phyloP scores from a whole-genome alignment of 352 stramenopile genomes.

The Phytophthora fragariaefolia region DNA sequence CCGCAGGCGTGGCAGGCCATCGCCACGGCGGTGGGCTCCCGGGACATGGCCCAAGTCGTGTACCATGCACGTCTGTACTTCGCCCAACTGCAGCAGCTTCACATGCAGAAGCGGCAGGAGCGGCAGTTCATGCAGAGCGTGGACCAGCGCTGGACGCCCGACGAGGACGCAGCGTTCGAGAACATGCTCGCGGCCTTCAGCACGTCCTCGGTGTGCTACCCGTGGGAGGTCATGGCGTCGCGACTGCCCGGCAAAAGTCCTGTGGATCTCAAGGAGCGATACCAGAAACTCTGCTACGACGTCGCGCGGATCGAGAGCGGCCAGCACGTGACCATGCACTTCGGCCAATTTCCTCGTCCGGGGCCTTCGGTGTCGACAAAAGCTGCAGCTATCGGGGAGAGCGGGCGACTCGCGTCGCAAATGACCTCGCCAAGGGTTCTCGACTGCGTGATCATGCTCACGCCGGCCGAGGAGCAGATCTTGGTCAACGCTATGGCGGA shows the following conservation, averaged over 20 bases:
- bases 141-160: conserved; percentile 63
- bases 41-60: conserved; percentile 49
- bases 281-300: conserved; percentile 81
- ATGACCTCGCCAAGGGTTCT: conserved; percentile 35
- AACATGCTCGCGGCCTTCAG: conserved; percentile 59
- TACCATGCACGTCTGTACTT: conserved; percentile 64
- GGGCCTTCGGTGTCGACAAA: conserved; percentile 19
- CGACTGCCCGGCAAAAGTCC: conserved; percentile 58
- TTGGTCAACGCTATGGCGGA: conserved; percentile 60
- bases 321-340: conserved; percentile 67
- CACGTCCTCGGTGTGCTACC: conserved; percentile 47
- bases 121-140: conserved; percentile 60
- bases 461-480: conserved; percentile 52
- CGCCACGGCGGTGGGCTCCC: conserved; percentile 57
- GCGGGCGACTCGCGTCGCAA: conserved; percentile 14
- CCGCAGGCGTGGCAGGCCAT: conserved; percentile 66
- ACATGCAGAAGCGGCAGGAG: conserved; percentile 50
- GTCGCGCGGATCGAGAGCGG: conserved; percentile 73
- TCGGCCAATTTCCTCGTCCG: conserved; percentile 38
- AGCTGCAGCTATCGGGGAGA: conserved; percentile 20
- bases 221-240: conserved; percentile 67
- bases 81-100: conserved; percentile 52
- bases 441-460: conserved; percentile 70
- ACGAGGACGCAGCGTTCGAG: conserved; percentile 75
- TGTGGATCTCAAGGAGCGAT: conserved; percentile 66